Evolutionary conservation across 2,329 filamentous ascomycete genomes (phyloP).

Genomic region (Aspergillus eucalypticola): DNA sequence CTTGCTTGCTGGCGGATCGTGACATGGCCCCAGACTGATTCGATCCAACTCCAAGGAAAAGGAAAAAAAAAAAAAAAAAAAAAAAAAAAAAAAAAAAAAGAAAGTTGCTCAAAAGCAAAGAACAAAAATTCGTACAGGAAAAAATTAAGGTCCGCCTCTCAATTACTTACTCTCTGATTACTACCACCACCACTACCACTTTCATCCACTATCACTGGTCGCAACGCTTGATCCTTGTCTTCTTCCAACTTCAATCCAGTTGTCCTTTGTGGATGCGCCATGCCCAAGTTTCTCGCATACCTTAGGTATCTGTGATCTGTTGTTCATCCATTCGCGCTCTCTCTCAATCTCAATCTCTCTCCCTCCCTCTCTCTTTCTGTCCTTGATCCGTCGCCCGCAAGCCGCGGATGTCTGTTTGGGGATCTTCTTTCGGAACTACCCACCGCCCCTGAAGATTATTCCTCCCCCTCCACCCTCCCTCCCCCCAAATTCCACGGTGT

Average conservation of each 20-base stretch:
- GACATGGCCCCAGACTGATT: conserved; percentile 21
- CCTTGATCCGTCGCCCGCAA: neutral
- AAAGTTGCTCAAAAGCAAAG: conserved; percentile 3
- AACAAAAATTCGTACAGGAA: neutral
- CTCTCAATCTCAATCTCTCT: neutral
- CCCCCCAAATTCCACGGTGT: conserved; percentile 3
- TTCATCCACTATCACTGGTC: neutral
- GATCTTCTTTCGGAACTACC: conserved; percentile 12
- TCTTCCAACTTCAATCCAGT: conserved; percentile 22
- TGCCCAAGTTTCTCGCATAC: conserved; percentile 33
- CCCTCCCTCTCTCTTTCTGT: neutral
- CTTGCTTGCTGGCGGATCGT: conserved; percentile 17
- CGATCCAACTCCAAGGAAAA: conserved; percentile 6
- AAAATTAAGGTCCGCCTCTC: conserved; percentile 2
- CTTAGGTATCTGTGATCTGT: conserved; percentile 34
- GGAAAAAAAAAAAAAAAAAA: conserved; percentile 17
- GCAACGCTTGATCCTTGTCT: conserved; percentile 11
- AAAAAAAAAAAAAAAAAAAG: too few species aligned
- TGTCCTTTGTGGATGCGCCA: conserved; percentile 34
- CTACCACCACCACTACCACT: neutral
- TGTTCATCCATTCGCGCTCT: conserved; percentile 10
- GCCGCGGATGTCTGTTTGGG: conserved; percentile 12
- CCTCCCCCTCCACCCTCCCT: conserved; percentile 2
- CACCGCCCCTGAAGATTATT: conserved; percentile 21
- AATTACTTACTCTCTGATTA: neutral